Evolutionary conservation across 768 basidiomycete species (phyloP).

Genomic region (Antrodiella citrinella): DNA sequence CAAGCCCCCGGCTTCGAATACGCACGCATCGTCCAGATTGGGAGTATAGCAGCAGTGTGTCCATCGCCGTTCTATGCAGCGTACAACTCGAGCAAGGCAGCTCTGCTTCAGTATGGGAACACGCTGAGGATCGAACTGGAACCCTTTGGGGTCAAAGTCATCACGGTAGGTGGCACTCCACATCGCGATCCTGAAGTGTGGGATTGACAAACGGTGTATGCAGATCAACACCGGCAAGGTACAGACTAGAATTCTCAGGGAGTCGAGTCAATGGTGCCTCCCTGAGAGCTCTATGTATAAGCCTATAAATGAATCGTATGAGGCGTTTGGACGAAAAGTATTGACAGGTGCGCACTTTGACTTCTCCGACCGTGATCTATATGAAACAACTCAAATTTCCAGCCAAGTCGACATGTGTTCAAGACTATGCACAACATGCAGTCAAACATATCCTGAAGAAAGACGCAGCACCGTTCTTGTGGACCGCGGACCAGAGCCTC

Average conservation of each 20-base stretch:
- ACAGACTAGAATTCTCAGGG: background rate
- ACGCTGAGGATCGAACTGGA: slow-evolving; percentile 1
- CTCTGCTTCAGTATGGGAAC: background rate
- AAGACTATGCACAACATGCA: background rate
- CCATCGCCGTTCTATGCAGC: background rate
- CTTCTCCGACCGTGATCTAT: background rate
- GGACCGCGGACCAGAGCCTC: background rate
- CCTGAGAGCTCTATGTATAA: background rate
- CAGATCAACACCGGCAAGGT: background rate
- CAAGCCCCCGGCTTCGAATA: background rate
- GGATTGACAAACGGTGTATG: background rate
- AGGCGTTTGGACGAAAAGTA: background rate
- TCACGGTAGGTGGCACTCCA: background rate
- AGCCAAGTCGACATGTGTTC: background rate
- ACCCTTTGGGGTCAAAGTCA: background rate
- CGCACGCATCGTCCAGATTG: background rate
- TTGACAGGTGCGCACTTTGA: background rate
- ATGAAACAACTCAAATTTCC: background rate
- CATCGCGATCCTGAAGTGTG: background rate
- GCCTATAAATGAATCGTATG: background rate
- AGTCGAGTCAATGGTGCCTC: background rate
- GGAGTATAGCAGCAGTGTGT: background rate
- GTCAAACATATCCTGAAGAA: background rate
- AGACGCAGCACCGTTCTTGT: background rate
- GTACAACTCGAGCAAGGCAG: slow-evolving; percentile 3